Evolutionary conservation across 2,329 filamentous ascomycete species (phyloP).

Genomic region (Stagonosporopsis cucurbitacearum): DNA sequence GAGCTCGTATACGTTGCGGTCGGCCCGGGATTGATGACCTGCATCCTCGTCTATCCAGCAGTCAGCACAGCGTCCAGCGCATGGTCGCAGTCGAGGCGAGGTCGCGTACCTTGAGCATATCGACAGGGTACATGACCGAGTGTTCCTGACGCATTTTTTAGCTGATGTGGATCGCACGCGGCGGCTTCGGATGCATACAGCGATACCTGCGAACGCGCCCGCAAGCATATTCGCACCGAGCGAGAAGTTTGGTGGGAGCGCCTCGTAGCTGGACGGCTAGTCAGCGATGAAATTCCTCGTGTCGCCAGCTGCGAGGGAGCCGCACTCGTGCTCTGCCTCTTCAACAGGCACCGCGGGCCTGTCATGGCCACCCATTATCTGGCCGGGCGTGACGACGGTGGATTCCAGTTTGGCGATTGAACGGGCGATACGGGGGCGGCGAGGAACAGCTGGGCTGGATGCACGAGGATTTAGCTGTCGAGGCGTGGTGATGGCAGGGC

Average conservation of each 20-base stretch:
- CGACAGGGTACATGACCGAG: conserved; percentile 98
- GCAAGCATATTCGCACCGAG: conserved; percentile 93
- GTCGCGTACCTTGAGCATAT: conserved; percentile 85
- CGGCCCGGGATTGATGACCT: conserved; percentile 85
- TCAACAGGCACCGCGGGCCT: conserved; percentile 43
- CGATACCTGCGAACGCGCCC: conserved; percentile 95
- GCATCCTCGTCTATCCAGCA: conserved; percentile 84
- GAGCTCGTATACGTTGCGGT: conserved; percentile 80
- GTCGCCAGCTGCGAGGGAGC: conserved; percentile 21
- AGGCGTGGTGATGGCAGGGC: conserved; percentile 23
- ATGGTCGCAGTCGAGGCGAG: not conserved
- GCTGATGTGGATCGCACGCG: conserved; percentile 22
- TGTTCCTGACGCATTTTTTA: conserved; percentile 72
- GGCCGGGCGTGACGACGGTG: conserved; percentile 43
- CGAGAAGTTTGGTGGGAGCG: conserved; percentile 91
- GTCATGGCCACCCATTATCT: conserved; percentile 52
- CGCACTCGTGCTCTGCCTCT: conserved; percentile 51
- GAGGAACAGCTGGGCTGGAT: conserved; percentile 9
- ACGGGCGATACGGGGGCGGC: not conserved
- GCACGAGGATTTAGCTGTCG: conserved; percentile 1
- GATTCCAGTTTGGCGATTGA: conserved; percentile 47
- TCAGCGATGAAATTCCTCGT: conserved; percentile 31
- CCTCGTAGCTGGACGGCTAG: conserved; percentile 73
- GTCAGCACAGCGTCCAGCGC: conserved; percentile 28
- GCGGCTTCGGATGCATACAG: conserved; percentile 63